Percentiles rank a stretch among this genome's conserved stretches.
Conservation (phyloP, 1,284 basidiomycete species). For the Cryptococcus sp. region DNA sequence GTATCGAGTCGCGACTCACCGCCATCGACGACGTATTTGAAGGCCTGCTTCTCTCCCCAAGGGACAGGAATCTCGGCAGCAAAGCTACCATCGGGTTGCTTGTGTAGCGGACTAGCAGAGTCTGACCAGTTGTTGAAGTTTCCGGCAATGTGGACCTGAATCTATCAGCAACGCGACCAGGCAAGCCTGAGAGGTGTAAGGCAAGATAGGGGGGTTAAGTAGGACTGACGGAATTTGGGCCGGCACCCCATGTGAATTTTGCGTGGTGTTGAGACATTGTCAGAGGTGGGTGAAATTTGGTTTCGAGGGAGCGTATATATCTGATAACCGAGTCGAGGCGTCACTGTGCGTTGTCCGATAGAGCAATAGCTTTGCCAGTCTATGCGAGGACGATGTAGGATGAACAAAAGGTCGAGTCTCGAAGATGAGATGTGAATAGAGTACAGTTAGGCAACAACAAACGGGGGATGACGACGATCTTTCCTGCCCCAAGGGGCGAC, state of each 20-base stretch:
- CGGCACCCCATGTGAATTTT: constrained; percentile 42
- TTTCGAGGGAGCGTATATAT: too few relatives aligned
- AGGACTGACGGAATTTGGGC: constrained; percentile 35
- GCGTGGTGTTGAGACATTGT: constrained; percentile 31
- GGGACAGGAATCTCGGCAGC: constrained; percentile 30
- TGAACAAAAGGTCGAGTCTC: too few relatives aligned
- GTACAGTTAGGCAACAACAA: too few relatives aligned
- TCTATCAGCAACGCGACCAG: neutral
- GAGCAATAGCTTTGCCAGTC: too few relatives aligned
- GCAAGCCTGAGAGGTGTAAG: neutral
- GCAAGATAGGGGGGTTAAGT: neutral
- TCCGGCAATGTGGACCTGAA: constrained; percentile 43
- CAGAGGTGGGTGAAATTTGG: too few relatives aligned
- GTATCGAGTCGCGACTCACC: constrained; percentile 14
- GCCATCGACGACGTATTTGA: constrained; percentile 48
- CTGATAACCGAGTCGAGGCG: neutral
- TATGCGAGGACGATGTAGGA: too few relatives aligned
- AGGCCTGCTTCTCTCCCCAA: constrained; percentile 45
- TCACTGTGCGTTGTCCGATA: too few relatives aligned
- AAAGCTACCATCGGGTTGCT: constrained; percentile 39
- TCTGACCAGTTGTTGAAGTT: constrained; percentile 47
- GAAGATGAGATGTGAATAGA: too few relatives aligned
- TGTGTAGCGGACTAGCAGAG: constrained; percentile 32
- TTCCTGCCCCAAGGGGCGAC: too few relatives aligned
- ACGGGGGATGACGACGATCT: too few relatives aligned